phyloP scores from a whole-genome alignment of 805 yeast genomes.

The Monosporozyma yasuniensis region DNA sequence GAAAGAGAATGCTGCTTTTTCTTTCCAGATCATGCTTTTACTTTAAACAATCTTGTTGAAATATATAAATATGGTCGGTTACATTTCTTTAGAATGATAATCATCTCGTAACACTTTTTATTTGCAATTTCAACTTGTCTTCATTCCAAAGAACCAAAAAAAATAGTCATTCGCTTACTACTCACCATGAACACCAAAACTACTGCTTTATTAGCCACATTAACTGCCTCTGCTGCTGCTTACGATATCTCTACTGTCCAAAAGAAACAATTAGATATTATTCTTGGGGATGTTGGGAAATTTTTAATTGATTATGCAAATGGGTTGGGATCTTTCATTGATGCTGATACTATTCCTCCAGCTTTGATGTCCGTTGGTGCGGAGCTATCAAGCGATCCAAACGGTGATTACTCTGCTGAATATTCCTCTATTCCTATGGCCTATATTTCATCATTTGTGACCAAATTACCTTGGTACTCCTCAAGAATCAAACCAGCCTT shows the following conservation, averaged over 20 bases:
- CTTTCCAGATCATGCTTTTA: too few relatives aligned
- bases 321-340: too few relatives aligned
- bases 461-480: slow-evolving; percentile 28
- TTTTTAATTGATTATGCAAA: background rate
- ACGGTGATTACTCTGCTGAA: slow-evolving; percentile 15
- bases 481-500: slow-evolving; percentile 12
- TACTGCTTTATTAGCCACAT: background rate
- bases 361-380: slow-evolving; percentile 20
- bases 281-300: background rate
- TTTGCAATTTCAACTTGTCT: too few relatives aligned
- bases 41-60: too few relatives aligned
- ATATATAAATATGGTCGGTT: too few relatives aligned
- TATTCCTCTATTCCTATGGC: slow-evolving; percentile 16
- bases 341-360: slow-evolving; percentile 15
- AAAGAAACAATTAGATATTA: background rate
- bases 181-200: background rate
- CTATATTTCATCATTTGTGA: slow-evolving; percentile 18
- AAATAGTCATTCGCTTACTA: too few relatives aligned
- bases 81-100: too few relatives aligned
- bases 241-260: background rate
- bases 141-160: background rate
- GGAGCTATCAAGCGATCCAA: slow-evolving; percentile 19
- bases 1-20: too few relatives aligned
- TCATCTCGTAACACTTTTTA: too few relatives aligned
- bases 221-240: background rate